phyloP scores from a whole-genome alignment of 495 filamentous ascomycete genomes.

The Platismatia glauca region DNA sequence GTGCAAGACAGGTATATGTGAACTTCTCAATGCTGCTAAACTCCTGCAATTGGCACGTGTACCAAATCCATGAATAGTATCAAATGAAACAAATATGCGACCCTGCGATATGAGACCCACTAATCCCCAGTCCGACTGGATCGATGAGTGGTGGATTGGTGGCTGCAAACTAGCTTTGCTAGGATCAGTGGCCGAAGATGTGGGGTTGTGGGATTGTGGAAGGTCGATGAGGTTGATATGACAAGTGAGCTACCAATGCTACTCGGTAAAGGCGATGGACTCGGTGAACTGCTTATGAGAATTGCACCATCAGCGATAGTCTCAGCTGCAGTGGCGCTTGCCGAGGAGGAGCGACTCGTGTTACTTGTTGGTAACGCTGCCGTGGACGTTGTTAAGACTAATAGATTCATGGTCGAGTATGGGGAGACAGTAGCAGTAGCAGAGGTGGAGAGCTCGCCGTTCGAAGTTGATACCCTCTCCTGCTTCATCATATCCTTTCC shows the following conservation, averaged over 20 bases:
- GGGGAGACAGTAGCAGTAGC: background rate
- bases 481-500: background rate
- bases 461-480: slow-evolving; percentile 3
- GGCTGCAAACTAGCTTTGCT: background rate
- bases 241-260: background rate
- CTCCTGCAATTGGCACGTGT: too few species aligned
- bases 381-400: background rate
- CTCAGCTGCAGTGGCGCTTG: background rate
- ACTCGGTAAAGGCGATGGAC: background rate
- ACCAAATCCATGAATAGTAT: too few species aligned
- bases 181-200: background rate
- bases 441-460: slow-evolving; percentile 18
- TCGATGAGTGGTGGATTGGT: background rate
- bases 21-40: too few species aligned
- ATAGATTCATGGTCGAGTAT: background rate
- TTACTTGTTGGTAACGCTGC: background rate
- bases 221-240: background rate
- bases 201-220: background rate
- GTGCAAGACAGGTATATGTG: too few species aligned
- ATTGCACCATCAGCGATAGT: background rate
- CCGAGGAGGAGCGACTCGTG: background rate
- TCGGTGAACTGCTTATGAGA: background rate
- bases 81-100: too few species aligned
- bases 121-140: too few species aligned
- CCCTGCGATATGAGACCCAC: background rate